Percentiles rank a stretch among this genome's conserved stretches.
phyloP scores from a whole-genome alignment of 2,329 filamentous ascomycete species.

The Fusarium pseudoanthophilum region DNA sequence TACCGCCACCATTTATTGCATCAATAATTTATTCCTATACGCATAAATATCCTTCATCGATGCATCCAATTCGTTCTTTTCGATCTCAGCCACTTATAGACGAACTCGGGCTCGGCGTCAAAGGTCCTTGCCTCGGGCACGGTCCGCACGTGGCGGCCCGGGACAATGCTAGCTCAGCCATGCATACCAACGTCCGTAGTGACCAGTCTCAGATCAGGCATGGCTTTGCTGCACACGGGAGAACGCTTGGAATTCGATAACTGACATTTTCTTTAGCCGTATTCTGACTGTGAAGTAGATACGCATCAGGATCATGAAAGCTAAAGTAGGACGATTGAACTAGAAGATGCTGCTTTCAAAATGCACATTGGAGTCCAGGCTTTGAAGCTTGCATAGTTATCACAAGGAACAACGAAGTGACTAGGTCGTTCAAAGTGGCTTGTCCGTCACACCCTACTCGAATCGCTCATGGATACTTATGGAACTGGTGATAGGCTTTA shows the following conservation, averaged over 20 bases:
- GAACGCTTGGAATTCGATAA: not conserved
- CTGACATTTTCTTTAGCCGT: too few species aligned
- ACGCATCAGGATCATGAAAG: not conserved
- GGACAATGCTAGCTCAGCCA: not conserved
- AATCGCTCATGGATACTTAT: not conserved
- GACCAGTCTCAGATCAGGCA: not conserved
- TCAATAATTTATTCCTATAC: not conserved
- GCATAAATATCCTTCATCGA: not conserved
- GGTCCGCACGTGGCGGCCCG: not conserved
- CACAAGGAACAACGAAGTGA: too few species aligned
- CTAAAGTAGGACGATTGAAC: not conserved
- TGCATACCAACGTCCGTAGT: not conserved
- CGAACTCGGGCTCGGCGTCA: not conserved
- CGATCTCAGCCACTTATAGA: not conserved
- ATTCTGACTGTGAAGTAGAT: not conserved
- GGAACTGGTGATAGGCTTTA: not conserved
- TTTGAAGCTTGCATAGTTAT: not conserved
- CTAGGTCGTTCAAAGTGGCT: not conserved
- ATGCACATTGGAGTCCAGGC: accelerated
- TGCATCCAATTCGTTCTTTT: not conserved
- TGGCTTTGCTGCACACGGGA: not conserved
- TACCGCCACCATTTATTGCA: not conserved
- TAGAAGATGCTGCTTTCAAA: not conserved
- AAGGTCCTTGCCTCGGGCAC: not conserved
- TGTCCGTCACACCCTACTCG: not conserved